These are phyloP conservation scores for Dryas alaskensis DNA, from an alignment of 306 rosid species.

Conservation along the genomic window DNA sequence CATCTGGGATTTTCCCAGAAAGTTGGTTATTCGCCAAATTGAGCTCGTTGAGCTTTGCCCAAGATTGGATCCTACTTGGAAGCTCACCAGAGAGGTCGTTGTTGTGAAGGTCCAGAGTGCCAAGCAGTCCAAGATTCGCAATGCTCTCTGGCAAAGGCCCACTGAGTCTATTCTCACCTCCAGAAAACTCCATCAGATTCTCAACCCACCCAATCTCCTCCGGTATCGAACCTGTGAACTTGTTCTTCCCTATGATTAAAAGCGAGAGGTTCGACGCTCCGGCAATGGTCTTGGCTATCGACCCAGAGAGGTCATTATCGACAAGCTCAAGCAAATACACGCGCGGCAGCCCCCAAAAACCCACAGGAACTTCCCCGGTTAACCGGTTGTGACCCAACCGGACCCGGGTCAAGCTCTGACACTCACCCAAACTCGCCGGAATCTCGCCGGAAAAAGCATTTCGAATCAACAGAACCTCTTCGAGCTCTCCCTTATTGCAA, in stretches of 20 bases:
- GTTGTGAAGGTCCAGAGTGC: constrained; percentile 63
- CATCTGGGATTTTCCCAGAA: constrained; percentile 65
- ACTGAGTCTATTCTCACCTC: constrained; percentile 42
- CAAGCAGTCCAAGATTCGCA: constrained; percentile 57
- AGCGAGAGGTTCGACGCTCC: constrained; percentile 57
- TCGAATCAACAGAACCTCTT: constrained; percentile 60
- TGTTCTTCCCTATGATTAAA: constrained; percentile 55
- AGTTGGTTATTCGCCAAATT: constrained; percentile 62
- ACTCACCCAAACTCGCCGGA: constrained; percentile 56
- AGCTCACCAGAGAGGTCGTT: constrained; percentile 67
- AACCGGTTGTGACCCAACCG: constrained; percentile 55
- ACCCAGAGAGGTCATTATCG: constrained; percentile 58
- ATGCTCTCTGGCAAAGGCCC: constrained; percentile 59
- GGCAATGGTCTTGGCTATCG: constrained; percentile 55
- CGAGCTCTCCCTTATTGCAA: constrained; percentile 49
- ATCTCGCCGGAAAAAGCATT: constrained; percentile 61
- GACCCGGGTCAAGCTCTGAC: constrained; percentile 59
- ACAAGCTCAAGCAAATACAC: constrained; percentile 61
- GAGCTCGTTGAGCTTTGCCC: constrained; percentile 71
- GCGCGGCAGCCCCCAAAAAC: constrained; percentile 73
- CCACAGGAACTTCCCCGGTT: constrained; percentile 69
- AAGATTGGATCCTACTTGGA: constrained; percentile 40
- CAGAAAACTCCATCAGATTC: constrained; percentile 58
- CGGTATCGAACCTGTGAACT: constrained; percentile 64
- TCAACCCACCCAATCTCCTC: constrained; percentile 65